Base-by-base conservation (phyloP, 164 flowering plant species). In the Umbellularia californica region DNA sequence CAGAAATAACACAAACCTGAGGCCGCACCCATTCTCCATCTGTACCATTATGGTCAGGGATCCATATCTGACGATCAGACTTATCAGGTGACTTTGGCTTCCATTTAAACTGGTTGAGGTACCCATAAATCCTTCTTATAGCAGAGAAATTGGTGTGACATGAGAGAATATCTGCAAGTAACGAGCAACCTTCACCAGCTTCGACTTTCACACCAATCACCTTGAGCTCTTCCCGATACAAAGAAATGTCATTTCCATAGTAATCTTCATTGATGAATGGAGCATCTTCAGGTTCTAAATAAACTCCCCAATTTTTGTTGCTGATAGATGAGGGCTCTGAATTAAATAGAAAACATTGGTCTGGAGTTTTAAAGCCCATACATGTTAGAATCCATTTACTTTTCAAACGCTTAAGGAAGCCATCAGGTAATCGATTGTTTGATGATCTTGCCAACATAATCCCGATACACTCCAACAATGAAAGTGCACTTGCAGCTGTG, bases 381-480 rank as follows among this genome's bases (percentile, higher is more conserved):
- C 47, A 27, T 15, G 79, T 81, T 64, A 76, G 76, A 47, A 81
- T 12, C 77, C 79, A 81, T 50, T 76, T 7, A 76, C 2, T 7
- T 72, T 72, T 33, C 71, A 47, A 5, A 35, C 9, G 41, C 6
- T 35, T 35, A 6, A 35, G 41, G 41, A 35, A 35, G 9, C 9
- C 41, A 35, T 35, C 41, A 5, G 58, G 52, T 25, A 75, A 10
- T 41, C 67, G 14, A 13, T 5, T 35, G 7, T 35, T 35, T 52
- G 25, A 27, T 63, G 41, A 68, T 41, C 23, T 66, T 19, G 41
- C 0, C 20, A 68, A 50, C 11, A 71, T 60, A 67, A 17, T 22
- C 35, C 47, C 25, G 23, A 77, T 20, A 52, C 80, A 74, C 22
- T 80, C 62, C 33, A 77, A 71, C 41, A 77, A 50, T 13, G 76